A percentile compares a stretch with the other conserved stretches of the same genome.
phyloP scores from a whole-genome alignment of 768 basidiomycete species.

The Naganishia vaughanmartiniae region DNA sequence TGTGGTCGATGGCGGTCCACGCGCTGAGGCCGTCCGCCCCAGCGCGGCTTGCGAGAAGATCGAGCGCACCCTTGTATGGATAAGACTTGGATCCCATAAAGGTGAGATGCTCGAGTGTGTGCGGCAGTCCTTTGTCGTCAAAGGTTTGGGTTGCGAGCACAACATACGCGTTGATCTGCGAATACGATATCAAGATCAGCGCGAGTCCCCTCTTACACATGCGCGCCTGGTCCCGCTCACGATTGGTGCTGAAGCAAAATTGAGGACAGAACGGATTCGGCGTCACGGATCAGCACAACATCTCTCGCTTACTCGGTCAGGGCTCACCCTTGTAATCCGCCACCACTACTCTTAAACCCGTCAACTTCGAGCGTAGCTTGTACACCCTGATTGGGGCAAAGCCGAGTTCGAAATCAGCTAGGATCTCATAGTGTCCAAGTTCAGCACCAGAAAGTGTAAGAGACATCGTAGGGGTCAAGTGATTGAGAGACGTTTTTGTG shows the following conservation, averaged over 20 bases:
- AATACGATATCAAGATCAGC: conserved; percentile 55
- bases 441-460: conserved; percentile 45
- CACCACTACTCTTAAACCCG: conserved; percentile 86
- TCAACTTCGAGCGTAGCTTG: conserved; percentile 82
- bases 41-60: conserved; percentile 88
- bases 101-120: conserved; percentile 89
- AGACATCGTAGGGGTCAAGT: neutral
- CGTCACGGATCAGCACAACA: neutral
- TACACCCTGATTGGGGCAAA: conserved; percentile 78
- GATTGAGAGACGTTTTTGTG: neutral
- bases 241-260: conserved; percentile 3
- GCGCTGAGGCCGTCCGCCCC: conserved; percentile 64
- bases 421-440: conserved; percentile 74
- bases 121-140: conserved; percentile 89
- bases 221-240: conserved; percentile 34
- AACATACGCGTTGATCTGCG: conserved; percentile 86
- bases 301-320: neutral
- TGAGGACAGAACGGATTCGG: neutral
- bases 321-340: conserved; percentile 66
- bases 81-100: conserved; percentile 96
- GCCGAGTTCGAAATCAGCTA: conserved; percentile 70
- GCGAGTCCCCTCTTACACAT: neutral
- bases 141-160: conserved; percentile 92
- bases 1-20: conserved; percentile 79
- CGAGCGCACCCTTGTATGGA: conserved; percentile 92